Conservation (phyloP, 805 yeast genomes). For the Candida tibetensis region DNA sequence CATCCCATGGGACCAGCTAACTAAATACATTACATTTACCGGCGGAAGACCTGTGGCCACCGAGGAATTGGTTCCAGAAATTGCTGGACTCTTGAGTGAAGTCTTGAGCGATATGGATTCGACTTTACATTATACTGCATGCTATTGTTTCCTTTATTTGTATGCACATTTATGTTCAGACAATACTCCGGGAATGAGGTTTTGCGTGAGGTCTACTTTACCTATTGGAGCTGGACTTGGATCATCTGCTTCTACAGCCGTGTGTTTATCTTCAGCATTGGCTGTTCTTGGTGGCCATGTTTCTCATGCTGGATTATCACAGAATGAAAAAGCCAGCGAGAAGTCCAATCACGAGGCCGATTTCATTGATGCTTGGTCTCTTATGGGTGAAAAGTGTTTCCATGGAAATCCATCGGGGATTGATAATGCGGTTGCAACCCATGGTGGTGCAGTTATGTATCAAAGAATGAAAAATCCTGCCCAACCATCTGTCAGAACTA, state of each 20-base stretch:
- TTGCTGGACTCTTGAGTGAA: slow-evolving; percentile 48
- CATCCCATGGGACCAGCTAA: slow-evolving; percentile 57
- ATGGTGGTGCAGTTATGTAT: slow-evolving; percentile 93
- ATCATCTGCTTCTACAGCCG: slow-evolving; percentile 87
- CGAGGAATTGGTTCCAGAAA: slow-evolving; percentile 58
- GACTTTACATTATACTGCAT: slow-evolving; percentile 70
- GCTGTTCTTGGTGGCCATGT: slow-evolving; percentile 58
- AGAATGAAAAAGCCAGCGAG: slow-evolving; percentile 30
- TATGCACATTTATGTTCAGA: slow-evolving; percentile 56
- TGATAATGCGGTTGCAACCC: slow-evolving; percentile 93
- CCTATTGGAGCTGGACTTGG: slow-evolving; percentile 98
- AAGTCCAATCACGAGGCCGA: slow-evolving; percentile 42
- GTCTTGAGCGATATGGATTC: slow-evolving; percentile 46
- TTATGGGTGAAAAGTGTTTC: slow-evolving; percentile 89
- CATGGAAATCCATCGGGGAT: slow-evolving; percentile 97
- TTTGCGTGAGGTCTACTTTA: slow-evolving; percentile 72
- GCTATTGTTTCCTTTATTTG: slow-evolving; percentile 79
- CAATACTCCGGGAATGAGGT: slow-evolving; percentile 48
- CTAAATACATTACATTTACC: slow-evolving; percentile 15
- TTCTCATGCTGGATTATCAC: slow-evolving; percentile 29
- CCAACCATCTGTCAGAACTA: slow-evolving; percentile 58
- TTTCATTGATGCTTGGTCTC: slow-evolving; percentile 84
- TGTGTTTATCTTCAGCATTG: slow-evolving; percentile 76
- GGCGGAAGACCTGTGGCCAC: slow-evolving; percentile 32
- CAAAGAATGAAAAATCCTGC: slow-evolving; percentile 58